These are phyloP conservation scores for Yamagishiella unicocca DNA, from an alignment of 139 green algal genomes.

Conservation along the genomic window DNA sequence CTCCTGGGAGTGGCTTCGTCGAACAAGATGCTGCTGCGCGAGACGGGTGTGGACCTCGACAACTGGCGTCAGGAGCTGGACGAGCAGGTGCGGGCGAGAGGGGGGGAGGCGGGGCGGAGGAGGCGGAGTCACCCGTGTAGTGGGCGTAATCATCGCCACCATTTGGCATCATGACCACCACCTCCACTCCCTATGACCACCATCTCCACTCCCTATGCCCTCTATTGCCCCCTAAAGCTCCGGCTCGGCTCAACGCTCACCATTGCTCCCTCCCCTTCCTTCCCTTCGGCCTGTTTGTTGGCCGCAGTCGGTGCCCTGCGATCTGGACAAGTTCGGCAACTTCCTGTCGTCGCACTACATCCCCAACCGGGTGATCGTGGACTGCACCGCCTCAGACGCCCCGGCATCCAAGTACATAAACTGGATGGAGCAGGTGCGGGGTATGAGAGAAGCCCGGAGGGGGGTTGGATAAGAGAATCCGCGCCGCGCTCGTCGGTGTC, in stretches of 20 bases:
- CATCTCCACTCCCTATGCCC: no score
- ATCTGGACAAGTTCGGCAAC: conserved; percentile 72
- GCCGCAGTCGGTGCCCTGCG: conserved; percentile 22
- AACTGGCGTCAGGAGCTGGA: conserved; percentile 82
- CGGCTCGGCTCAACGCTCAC: no score
- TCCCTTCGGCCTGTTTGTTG: no score
- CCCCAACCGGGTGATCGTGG: conserved; percentile 96
- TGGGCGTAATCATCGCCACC: no score
- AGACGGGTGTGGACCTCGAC: conserved; percentile 84
- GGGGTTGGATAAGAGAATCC: no score
- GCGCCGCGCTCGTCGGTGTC: no score
- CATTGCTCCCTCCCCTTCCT: not conserved
- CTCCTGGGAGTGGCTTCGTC: conserved; percentile 86
- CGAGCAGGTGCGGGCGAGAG: conserved; percentile 13
- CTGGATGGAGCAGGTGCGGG: conserved; percentile 82
- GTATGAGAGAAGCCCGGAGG: not conserved
- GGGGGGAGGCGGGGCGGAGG: no score
- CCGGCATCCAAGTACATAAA: conserved; percentile 79
- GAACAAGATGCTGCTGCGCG: conserved; percentile 85
- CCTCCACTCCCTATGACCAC: not conserved
- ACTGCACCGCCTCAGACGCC: conserved; percentile 91
- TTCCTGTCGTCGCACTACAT: conserved; percentile 83
- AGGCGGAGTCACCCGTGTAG: not conserved
- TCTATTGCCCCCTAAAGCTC: no score
- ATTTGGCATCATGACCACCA: not conserved